Conservation (phyloP, 208 protist genomes). For the Trichomonas gallinae region DNA sequence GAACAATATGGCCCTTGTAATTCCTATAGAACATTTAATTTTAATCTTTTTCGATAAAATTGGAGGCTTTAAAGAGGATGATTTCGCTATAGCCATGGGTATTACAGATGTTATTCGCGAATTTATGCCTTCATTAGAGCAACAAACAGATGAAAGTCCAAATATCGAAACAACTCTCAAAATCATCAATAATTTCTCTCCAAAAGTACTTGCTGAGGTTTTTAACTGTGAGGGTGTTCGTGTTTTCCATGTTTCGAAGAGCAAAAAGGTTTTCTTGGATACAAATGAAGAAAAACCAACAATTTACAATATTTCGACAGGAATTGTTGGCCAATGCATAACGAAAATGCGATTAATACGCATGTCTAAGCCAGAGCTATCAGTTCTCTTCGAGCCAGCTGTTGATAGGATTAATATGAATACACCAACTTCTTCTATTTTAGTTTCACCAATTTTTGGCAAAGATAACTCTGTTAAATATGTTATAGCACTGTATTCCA, state of each 20-base stretch:
- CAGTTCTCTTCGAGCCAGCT: neutral
- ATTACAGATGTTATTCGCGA: neutral
- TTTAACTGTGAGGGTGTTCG: neutral
- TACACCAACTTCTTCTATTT: neutral
- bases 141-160: neutral
- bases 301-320: neutral
- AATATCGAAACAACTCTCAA: neutral
- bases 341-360: neutral
- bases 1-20: neutral
- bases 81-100: neutral
- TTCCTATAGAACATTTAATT: neutral
- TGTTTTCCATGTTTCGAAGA: neutral
- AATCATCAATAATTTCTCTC: neutral
- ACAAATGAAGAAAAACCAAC: neutral
- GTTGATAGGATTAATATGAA: neutral
- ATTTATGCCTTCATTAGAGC: neutral
- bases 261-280: neutral
- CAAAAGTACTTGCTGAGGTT: neutral
- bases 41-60: neutral
- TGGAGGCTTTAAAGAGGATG: neutral
- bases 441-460: neutral
- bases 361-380: neutral
- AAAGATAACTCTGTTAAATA: neutral
- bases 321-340: neutral
- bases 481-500: neutral